Conservation (phyloP, 768 basidiomycete genomes). For the Epithele typhae region DNA sequence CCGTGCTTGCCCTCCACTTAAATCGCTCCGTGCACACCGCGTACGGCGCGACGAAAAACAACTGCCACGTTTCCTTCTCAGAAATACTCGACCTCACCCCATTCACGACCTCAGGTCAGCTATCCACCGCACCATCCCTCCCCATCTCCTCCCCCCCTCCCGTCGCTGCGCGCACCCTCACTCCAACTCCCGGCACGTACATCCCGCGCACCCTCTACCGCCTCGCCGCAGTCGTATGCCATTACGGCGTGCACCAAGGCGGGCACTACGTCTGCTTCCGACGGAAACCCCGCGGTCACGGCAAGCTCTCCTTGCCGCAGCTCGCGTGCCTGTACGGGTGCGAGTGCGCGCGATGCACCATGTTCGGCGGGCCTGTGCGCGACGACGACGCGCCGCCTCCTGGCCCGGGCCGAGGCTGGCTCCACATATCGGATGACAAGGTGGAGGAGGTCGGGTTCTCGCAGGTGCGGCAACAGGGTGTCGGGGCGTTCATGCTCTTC, state of each 20-base stretch:
- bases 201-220: constrained; percentile 75
- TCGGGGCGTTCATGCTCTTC: constrained; percentile 89
- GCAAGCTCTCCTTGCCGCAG: constrained; percentile 37
- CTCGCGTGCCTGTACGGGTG: constrained; percentile 41
- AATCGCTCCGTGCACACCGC: constrained; percentile 88
- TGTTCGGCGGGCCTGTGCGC: constrained; percentile 53
- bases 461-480: constrained; percentile 67
- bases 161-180: constrained; percentile 40
- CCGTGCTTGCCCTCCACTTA: constrained; percentile 82
- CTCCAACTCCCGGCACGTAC: constrained; percentile 53
- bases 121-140: constrained; percentile 63
- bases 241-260: constrained; percentile 89
- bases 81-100: constrained; percentile 87
- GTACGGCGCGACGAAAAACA: constrained; percentile 76
- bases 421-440: constrained; percentile 82
- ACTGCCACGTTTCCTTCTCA: constrained; percentile 74
- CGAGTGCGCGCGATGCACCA: constrained; percentile 41
- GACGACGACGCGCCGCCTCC: constrained; percentile 41
- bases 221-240: constrained; percentile 82
- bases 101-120: constrained; percentile 77
- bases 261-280: constrained; percentile 95
- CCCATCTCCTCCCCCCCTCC: constrained; percentile 68
- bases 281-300: constrained; percentile 60
- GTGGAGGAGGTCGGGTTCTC: constrained; percentile 76
- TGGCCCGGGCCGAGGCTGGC: constrained; percentile 66